Evolutionary conservation across 306 rosid genomes (phyloP).

Genomic region (Vachellia pachyceras): DNA sequence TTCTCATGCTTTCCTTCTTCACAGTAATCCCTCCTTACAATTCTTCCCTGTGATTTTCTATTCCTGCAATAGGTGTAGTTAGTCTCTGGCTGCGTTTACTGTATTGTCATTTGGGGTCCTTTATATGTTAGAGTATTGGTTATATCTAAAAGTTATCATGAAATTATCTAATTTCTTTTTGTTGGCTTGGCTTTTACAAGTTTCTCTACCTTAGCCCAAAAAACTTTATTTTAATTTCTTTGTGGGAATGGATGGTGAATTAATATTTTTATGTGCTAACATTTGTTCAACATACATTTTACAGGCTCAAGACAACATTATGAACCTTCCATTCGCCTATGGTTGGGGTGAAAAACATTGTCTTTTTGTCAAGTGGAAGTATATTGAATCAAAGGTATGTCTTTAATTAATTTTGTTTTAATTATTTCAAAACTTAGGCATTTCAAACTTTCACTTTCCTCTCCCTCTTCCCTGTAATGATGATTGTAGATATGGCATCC

Average conservation of each 20-base stretch:
- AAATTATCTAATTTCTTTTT: conserved; percentile 16
- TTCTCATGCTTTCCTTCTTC: neutral
- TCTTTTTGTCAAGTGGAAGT: conserved; percentile 86
- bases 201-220: neutral
- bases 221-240: neutral
- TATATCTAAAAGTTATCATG: conserved; percentile 8
- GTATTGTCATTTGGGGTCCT: neutral
- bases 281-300: conserved; percentile 31
- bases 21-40: neutral
- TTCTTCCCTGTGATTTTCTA: neutral
- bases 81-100: neutral
- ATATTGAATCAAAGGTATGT: conserved; percentile 84
- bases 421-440: conserved; percentile 5
- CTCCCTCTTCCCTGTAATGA: neutral
- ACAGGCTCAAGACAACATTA: conserved; percentile 97
- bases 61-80: neutral
- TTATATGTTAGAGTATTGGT: neutral
- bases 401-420: neutral
- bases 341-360: conserved; percentile 97
- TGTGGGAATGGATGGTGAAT: neutral
- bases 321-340: conserved; percentile 83
- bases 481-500: neutral
- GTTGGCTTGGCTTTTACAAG: conserved; percentile 3
- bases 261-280: conserved; percentile 6
- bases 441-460: neutral